Percentiles rank a stretch among this genome's conserved stretches.
Evolutionary conservation across 2,329 filamentous ascomycete species (phyloP).

Genomic region (Dichotomopilus funicola): DNA sequence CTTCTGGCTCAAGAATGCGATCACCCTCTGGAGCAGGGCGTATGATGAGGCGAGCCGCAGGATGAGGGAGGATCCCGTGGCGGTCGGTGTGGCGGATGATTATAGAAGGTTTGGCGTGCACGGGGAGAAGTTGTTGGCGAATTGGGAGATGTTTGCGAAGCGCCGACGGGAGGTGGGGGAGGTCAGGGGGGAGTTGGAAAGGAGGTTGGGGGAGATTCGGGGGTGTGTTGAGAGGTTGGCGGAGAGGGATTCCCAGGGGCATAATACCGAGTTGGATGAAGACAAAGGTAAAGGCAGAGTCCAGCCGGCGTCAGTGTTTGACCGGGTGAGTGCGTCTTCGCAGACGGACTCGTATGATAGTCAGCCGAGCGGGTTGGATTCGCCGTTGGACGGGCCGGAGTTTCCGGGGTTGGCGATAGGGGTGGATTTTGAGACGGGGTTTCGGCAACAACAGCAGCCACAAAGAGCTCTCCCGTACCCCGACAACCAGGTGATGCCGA

Average conservation of each 20-base stretch:
- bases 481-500: slow-evolving; percentile 23
- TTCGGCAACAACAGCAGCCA: not conserved
- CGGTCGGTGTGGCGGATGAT: slow-evolving; percentile 43
- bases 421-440: slow-evolving; percentile 27
- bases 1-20: slow-evolving; percentile 45
- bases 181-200: slow-evolving; percentile 31
- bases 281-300: no score
- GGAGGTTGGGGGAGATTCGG: slow-evolving; percentile 34
- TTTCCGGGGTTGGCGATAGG: not conserved
- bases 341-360: slow-evolving; percentile 37
- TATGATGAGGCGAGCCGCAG: slow-evolving; percentile 41
- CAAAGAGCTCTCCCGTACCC: slow-evolving; percentile 25
- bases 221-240: slow-evolving; percentile 39
- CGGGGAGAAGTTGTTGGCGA: slow-evolving; percentile 39
- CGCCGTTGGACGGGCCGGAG: not conserved
- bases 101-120: slow-evolving; percentile 48
- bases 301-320: slow-evolving; percentile 42
- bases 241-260: slow-evolving; percentile 32
- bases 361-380: slow-evolving; percentile 18
- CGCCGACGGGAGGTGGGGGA: slow-evolving; percentile 27
- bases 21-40: slow-evolving; percentile 42
- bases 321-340: slow-evolving; percentile 43
- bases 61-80: slow-evolving; percentile 34
- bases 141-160: slow-evolving; percentile 36
- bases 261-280: no score